phyloP scores from a whole-genome alignment of 352 stramenopile genomes.

The Phytophthora pini region DNA sequence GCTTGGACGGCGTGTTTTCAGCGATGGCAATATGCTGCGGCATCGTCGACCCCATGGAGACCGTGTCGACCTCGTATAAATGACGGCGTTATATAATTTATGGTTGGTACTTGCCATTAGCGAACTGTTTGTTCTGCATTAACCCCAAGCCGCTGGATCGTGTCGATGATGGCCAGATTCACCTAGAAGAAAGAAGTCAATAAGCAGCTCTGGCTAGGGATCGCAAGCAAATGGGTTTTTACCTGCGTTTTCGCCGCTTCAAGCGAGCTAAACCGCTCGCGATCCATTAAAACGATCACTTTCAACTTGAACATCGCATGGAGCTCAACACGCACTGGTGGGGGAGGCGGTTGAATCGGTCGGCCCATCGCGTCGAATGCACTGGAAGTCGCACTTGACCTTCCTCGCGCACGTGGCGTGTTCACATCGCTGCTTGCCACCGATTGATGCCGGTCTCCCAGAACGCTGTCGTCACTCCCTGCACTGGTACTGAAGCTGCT shows the following conservation, averaged over 20 bases:
- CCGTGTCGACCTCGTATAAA: conserved; percentile 21
- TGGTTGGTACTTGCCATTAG: conserved; percentile 1
- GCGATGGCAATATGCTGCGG: conserved; percentile 29
- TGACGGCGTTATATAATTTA: conserved; percentile 2
- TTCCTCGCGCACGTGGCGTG: conserved; percentile 10
- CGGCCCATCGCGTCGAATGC: conserved; percentile 40
- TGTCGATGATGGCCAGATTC: conserved; percentile 71
- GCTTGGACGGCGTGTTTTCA: conserved; percentile 29
- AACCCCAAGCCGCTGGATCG: conserved; percentile 53
- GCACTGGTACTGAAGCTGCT: conserved; percentile 38
- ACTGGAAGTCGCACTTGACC: conserved; percentile 34
- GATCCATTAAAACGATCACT: conserved; percentile 65
- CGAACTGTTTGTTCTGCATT: conserved; percentile 27
- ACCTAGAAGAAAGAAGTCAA: conserved; percentile 41
- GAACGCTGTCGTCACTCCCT: conserved; percentile 33
- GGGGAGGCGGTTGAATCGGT: conserved; percentile 30
- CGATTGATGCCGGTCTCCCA: conserved; percentile 27
- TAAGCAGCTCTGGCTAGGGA: not conserved
- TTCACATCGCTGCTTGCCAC: conserved; percentile 30
- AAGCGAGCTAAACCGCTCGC: conserved; percentile 53
- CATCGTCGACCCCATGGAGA: conserved; percentile 30
- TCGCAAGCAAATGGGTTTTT: not conserved
- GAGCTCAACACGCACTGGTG: conserved; percentile 50
- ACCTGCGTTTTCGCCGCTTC: conserved; percentile 76
- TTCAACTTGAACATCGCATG: conserved; percentile 69